These are phyloP conservation scores for Cryptosporidium sp. DNA, from an alignment of 169 alveolate species.

Conservation along the genomic window DNA sequence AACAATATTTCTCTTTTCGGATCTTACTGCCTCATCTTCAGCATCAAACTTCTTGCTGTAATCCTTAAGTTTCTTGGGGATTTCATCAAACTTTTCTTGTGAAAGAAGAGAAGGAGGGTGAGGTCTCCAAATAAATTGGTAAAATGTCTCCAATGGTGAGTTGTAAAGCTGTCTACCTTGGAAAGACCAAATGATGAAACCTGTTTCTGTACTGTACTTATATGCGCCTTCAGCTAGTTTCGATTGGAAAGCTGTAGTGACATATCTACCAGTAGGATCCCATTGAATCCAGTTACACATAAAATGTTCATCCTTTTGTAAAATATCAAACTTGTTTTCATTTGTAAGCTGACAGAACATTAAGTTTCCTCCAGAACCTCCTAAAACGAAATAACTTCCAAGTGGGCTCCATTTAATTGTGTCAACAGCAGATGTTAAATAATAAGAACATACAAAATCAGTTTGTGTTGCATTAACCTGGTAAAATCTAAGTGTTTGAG, in stretches of 20 bases:
- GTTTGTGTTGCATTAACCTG: constrained; percentile 85
- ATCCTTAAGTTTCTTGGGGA: constrained; percentile 87
- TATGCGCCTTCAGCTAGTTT: constrained; percentile 76
- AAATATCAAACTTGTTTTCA: constrained; percentile 88
- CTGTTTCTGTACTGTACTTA: constrained; percentile 85
- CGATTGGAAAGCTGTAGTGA: constrained; percentile 83
- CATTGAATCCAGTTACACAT: constrained; percentile 87
- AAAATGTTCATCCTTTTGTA: constrained; percentile 89
- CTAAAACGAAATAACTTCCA: constrained; percentile 89
- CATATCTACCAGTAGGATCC: constrained; percentile 90
- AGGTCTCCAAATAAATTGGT: constrained; percentile 89
- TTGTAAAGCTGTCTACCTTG: constrained; percentile 89
- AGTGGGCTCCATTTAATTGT: constrained; percentile 88
- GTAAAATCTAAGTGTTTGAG: constrained; percentile 87
- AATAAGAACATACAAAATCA: constrained; percentile 55
- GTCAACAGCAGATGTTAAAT: constrained; percentile 58
- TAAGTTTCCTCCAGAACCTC: constrained; percentile 87
- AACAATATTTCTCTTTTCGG: constrained; percentile 80
- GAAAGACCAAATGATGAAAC: constrained; percentile 88
- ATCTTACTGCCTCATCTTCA: constrained; percentile 85
- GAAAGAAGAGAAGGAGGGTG: constrained; percentile 89
- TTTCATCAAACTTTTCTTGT: constrained; percentile 83
- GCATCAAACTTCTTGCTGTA: constrained; percentile 78
- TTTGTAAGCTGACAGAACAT: constrained; percentile 86
- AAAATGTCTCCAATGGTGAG: constrained; percentile 85